phyloP scores from a whole-genome alignment of 2,329 filamentous ascomycete species.

The Zopfia rhizophila region DNA sequence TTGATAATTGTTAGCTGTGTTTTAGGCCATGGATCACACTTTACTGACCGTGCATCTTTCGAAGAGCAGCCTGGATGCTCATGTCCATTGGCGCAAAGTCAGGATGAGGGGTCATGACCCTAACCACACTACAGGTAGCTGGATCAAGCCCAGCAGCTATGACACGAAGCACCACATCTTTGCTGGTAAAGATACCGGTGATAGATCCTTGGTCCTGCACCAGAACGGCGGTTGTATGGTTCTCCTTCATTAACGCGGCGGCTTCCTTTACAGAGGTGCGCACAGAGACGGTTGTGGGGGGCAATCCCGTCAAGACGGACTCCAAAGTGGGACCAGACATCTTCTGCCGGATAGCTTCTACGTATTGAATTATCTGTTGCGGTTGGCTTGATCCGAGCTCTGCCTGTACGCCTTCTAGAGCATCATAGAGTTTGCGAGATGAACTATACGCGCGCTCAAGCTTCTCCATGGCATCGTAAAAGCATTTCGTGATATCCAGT shows the following conservation, averaged over 20 bases:
- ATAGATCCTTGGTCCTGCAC: conserved; percentile 98
- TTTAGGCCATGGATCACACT: background rate
- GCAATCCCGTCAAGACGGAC: conserved; percentile 89
- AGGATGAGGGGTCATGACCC: conserved; percentile 98
- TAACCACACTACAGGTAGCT: conserved; percentile 93
- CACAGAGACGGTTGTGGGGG: conserved; percentile 94
- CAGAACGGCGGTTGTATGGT: conserved; percentile 95
- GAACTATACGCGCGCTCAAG: conserved; percentile 96
- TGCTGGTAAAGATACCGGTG: conserved; percentile 99
- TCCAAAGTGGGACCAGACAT: conserved; percentile 99
- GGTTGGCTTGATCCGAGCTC: conserved; percentile 95
- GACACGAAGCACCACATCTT: conserved; percentile 96
- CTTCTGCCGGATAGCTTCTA: conserved; percentile 91
- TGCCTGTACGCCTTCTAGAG: conserved; percentile 95
- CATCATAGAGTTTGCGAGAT: conserved; percentile 97
- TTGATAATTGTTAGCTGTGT: conserved; percentile 51
- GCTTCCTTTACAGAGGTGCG: conserved; percentile 97
- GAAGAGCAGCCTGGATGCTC: conserved; percentile 96
- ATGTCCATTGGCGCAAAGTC: conserved; percentile 99
- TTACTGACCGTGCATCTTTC: conserved; percentile 95
- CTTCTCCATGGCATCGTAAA: conserved; percentile 99
- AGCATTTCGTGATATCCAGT: conserved; percentile 98
- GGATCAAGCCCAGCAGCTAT: conserved; percentile 97
- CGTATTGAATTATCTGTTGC: conserved; percentile 98
- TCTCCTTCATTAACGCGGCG: conserved; percentile 96